Base-by-base conservation (phyloP, 2,329 filamentous ascomycete genomes). In the Lachnellula subtilissima region DNA sequence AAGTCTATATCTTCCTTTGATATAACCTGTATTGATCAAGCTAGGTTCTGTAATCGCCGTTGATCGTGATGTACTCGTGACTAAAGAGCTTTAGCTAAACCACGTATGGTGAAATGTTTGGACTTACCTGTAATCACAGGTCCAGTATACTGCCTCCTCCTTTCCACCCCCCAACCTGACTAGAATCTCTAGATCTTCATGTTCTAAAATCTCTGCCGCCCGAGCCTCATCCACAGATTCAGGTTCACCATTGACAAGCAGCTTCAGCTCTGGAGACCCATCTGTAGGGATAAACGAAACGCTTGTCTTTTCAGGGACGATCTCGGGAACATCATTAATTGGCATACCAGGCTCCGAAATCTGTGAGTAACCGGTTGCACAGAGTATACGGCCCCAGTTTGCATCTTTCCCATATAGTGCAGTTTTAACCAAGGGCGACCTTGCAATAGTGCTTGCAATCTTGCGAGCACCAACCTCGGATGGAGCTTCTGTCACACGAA, bases 351-450 rank as follows among this genome's bases (percentile, higher is more conserved):
- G 83, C 62, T 83, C 81, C 2, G 79, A 81, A 59, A 86, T 78
- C 48, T 84, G 74, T 14, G 84, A 78, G 70, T 97, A 97, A 3
- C 94, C 94, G 4, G 92, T 91, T 0, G 94, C 93, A 72, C 94
- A 97, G 28, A 97, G 81, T 60, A 99, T 96, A 53, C 94, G 91
- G 36, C 94, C 94, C 94, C 94, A 99, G 78, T 99, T 99, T 17
- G 94, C 94, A 71, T 99, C 94, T 71, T 91, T 91, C 62, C 94
- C 94, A 73, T 99, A 99, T 42, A 99, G 79, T 0, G 94, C 94
- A 0, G 94, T 99, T 79, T 99, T 99, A 65, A 99, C 94, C 12
- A 99, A 83, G 8, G 94, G 91, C 0, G 91, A 96, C 50, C 87
- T 85, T 15, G 94, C 92, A 70, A 99, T 97, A 48, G 89, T 87